Conservation (phyloP, 306 rosid species). For the Malus orientalis region DNA sequence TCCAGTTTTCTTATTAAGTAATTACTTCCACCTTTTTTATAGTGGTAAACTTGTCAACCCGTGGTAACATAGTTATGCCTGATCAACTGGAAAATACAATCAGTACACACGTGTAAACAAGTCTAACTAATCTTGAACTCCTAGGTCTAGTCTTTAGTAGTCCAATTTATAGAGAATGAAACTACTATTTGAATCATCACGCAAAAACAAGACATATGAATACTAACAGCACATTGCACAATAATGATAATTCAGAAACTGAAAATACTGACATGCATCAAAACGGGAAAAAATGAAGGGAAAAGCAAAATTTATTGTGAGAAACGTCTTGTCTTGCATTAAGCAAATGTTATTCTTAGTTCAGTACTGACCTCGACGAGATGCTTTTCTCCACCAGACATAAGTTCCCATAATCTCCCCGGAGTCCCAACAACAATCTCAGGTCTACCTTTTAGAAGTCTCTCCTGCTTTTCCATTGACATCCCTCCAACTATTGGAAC, state of each 20-base stretch:
- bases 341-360: slow-evolving; percentile 5
- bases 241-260: not conserved
- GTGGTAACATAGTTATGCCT: not conserved
- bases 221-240: not conserved
- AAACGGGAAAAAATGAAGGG: not conserved
- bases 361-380: slow-evolving; percentile 60
- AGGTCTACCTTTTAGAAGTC: slow-evolving; percentile 71
- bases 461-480: slow-evolving; percentile 83
- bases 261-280: not conserved
- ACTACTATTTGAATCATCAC: not conserved
- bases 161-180: not conserved
- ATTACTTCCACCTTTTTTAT: not conserved
- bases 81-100: not conserved
- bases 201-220: not conserved
- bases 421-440: slow-evolving; percentile 96
- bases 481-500: slow-evolving; percentile 91
- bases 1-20: not conserved
- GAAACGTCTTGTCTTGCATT: not conserved
- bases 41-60: not conserved
- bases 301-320: not conserved
- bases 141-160: not conserved
- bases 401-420: slow-evolving; percentile 95
- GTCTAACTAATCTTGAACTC: not conserved
- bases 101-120: not conserved
- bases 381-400: slow-evolving; percentile 81